A percentile compares a stretch with the other conserved stretches of the same genome.
Conservation (phyloP, 2,329 filamentous ascomycete species). For the Aspergillus sergii region DNA sequence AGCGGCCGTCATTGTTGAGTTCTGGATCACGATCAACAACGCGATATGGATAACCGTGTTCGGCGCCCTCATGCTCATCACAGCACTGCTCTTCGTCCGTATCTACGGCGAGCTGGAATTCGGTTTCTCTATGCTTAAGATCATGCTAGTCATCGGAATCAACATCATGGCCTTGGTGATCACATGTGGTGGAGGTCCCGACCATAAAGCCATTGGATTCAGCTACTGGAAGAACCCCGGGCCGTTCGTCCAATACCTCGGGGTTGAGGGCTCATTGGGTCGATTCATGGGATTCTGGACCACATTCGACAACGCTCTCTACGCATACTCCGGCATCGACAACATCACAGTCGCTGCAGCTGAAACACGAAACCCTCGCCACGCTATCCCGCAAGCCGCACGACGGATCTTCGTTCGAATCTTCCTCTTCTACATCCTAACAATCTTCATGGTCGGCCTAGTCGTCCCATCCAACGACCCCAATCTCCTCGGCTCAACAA, state of each 20-base stretch:
- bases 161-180: slow-evolving; percentile 58
- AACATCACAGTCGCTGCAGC: slow-evolving; percentile 59
- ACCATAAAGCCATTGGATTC: slow-evolving; percentile 49
- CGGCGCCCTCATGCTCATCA: slow-evolving; percentile 37
- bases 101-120: slow-evolving; percentile 58
- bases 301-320: slow-evolving; percentile 47
- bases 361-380: slow-evolving; percentile 56
- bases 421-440: slow-evolving; percentile 60
- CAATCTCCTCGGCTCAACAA: slow-evolving; percentile 20
- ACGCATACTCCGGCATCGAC: slow-evolving; percentile 47
- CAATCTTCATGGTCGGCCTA: slow-evolving; percentile 61
- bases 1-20: slow-evolving; percentile 26
- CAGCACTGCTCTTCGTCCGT: slow-evolving; percentile 40
- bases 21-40: slow-evolving; percentile 30
- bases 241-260: slow-evolving; percentile 65
- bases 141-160: slow-evolving; percentile 63
- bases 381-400: slow-evolving; percentile 58
- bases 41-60: slow-evolving; percentile 50
- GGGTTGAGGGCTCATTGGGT: slow-evolving; percentile 44
- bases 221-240: slow-evolving; percentile 57
- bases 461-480: slow-evolving; percentile 58
- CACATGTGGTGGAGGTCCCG: slow-evolving; percentile 50
- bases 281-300: slow-evolving; percentile 59
- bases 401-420: slow-evolving; percentile 59
- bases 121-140: slow-evolving; percentile 57